These are phyloP conservation scores for Colletotrichum scovillei DNA, from an alignment of 2,329 filamentous ascomycete genomes.

Conservation along the genomic window DNA sequence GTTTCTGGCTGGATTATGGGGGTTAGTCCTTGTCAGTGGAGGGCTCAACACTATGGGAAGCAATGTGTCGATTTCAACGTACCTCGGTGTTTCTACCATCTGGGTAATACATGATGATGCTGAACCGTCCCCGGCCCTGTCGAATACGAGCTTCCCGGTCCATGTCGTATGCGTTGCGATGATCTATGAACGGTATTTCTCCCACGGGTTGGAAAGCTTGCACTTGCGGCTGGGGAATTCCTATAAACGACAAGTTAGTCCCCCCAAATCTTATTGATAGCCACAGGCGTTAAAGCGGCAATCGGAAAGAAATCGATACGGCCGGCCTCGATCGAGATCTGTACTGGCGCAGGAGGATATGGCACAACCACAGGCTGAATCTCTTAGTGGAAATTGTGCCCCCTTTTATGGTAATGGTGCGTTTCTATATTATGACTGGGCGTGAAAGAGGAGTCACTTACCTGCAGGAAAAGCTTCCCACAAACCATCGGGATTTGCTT, in stretches of 20 bases:
- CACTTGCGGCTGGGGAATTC: background rate
- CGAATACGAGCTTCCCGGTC: background rate
- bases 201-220: background rate
- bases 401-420: background rate
- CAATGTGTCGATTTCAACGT: background rate
- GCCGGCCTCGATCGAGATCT: background rate
- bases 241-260: background rate
- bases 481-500: background rate
- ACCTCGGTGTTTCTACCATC: conserved; percentile 20
- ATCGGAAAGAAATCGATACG: background rate
- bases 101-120: conserved; percentile 20
- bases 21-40: background rate
- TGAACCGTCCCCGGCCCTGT: conserved; percentile 1
- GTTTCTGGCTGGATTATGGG: background rate
- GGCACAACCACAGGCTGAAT: background rate
- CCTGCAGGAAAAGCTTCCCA: background rate
- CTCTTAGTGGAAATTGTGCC: background rate
- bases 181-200: background rate
- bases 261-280: background rate
- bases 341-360: background rate
- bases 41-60: no score
- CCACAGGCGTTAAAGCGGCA: background rate
- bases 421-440: background rate
- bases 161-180: background rate
- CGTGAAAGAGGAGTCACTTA: conserved; percentile 1